Conservation (phyloP, 169 alveolate genomes). For the Eimeria falciformis region DNA sequence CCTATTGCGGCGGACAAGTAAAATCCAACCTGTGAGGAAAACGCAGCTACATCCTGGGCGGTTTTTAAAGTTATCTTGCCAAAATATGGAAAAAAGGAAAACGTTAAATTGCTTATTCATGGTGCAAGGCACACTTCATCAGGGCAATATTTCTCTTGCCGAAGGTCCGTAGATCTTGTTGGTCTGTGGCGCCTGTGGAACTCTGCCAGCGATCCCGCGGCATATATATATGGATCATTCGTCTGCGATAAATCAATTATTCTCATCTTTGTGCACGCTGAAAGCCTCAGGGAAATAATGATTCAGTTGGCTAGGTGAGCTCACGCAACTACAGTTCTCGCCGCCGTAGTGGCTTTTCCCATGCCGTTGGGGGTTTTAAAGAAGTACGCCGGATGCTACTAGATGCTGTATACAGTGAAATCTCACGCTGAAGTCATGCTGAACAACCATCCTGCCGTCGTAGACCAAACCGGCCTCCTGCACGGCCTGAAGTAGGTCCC, state of each 20-base stretch:
- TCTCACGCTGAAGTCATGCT: conserved; percentile 84
- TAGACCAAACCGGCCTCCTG: conserved; percentile 93
- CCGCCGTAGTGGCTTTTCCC: too few relatives aligned
- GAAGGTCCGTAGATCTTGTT: conserved; percentile 87
- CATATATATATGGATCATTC: conserved; percentile 91
- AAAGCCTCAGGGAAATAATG: too few relatives aligned
- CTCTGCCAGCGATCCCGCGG: conserved; percentile 92
- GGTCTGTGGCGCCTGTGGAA: conserved; percentile 90
- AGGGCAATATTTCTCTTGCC: conserved; percentile 91
- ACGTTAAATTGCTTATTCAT: background rate
- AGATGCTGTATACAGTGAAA: too few relatives aligned
- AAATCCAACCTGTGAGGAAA: conserved; percentile 7
- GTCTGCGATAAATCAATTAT: conserved; percentile 79
- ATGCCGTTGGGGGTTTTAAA: too few relatives aligned
- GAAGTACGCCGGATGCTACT: too few relatives aligned
- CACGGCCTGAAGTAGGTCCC: conserved; percentile 88
- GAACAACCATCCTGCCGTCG: conserved; percentile 92
- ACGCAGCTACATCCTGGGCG: background rate
- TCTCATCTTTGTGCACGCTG: too few relatives aligned
- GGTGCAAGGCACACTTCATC: conserved; percentile 84
- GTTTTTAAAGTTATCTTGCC: too few relatives aligned
- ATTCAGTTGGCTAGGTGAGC: too few relatives aligned
- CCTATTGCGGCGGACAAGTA: conserved; percentile 15
- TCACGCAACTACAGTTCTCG: too few relatives aligned
- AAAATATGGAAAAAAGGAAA: too few relatives aligned